Percentiles rank a stretch among this genome's conserved stretches.
phyloP scores from a whole-genome alignment of 306 rosid genomes.

The Lupinus albus region DNA sequence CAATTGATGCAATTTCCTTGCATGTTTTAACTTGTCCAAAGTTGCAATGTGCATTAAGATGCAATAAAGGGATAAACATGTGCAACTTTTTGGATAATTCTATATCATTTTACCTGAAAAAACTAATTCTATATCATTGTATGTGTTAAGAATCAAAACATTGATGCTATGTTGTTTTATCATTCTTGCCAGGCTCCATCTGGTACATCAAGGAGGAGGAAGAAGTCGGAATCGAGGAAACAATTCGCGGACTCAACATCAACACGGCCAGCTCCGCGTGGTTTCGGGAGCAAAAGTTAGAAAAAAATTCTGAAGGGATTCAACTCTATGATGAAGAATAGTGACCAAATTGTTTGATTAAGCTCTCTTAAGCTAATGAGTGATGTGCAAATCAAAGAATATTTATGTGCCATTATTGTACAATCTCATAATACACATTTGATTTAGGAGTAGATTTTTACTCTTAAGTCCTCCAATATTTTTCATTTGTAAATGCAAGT shows the following conservation, averaged over 20 bases:
- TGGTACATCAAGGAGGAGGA: constrained; percentile 93
- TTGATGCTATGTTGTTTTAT: constrained; percentile 36
- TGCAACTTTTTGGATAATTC: not conserved
- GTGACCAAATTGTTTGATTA: constrained; percentile 16
- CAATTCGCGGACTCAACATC: constrained; percentile 57
- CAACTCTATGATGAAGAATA: constrained; percentile 22
- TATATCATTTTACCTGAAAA: constrained; percentile 6
- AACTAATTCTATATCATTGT: constrained; percentile 1
- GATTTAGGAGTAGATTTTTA: constrained; percentile 5
- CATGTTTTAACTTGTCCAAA: constrained; percentile 2
- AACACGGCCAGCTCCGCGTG: constrained; percentile 78
- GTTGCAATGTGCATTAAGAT: not conserved
- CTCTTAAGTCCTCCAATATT: not conserved
- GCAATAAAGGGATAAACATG: not conserved
- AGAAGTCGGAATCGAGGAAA: constrained; percentile 59
- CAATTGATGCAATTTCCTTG: not conserved
- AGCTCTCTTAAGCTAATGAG: constrained; percentile 15
- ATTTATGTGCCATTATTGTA: constrained; percentile 19
- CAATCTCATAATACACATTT: constrained; percentile 1
- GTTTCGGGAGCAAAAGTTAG: constrained; percentile 80
- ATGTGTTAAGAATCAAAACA: constrained; percentile 19
- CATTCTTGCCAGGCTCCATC: constrained; percentile 56
- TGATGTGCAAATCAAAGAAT: constrained; percentile 36
- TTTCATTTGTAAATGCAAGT: not conserved
- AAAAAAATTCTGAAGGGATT: constrained; percentile 33